phyloP scores from a whole-genome alignment of 2,329 filamentous ascomycete species.

The Aspergillus sergii region DNA sequence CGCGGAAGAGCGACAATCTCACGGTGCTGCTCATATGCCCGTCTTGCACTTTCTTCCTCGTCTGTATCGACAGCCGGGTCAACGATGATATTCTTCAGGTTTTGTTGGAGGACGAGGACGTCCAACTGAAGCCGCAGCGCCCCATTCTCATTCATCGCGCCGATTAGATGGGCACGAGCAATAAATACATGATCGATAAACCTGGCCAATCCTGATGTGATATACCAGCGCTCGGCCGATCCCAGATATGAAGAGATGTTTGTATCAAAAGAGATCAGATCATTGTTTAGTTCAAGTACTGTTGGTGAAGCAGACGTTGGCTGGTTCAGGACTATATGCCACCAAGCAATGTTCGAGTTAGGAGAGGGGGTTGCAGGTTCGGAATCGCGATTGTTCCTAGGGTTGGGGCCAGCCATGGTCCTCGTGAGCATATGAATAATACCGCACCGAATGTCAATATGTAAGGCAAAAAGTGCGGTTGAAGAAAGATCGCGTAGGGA shows the following conservation, averaged over 20 bases:
- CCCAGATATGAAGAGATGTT: slow-evolving; percentile 74
- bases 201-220: slow-evolving; percentile 73
- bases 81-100: slow-evolving; percentile 84
- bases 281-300: slow-evolving; percentile 80
- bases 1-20: slow-evolving; percentile 46
- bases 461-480: slow-evolving; percentile 79
- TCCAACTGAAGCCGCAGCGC: slow-evolving; percentile 90
- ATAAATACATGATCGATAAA: slow-evolving; percentile 82
- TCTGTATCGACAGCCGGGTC: slow-evolving; percentile 24
- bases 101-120: slow-evolving; percentile 92
- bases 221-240: slow-evolving; percentile 69
- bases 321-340: slow-evolving; percentile 45
- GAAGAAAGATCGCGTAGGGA: slow-evolving; percentile 80
- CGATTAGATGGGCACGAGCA: slow-evolving; percentile 68
- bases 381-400: slow-evolving; percentile 33
- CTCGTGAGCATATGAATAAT: slow-evolving; percentile 76
- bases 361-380: slow-evolving; percentile 54
- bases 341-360: slow-evolving; percentile 71
- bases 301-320: slow-evolving; percentile 58
- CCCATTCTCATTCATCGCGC: slow-evolving; percentile 81
- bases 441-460: slow-evolving; percentile 84
- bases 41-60: slow-evolving; percentile 6
- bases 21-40: slow-evolving; percentile 18
- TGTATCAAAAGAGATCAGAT: slow-evolving; percentile 85
- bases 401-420: slow-evolving; percentile 62